These are phyloP conservation scores for Kalanchoe fedtschenkoi DNA, from an alignment of 164 flowering plant genomes.

Conservation along the genomic window DNA sequence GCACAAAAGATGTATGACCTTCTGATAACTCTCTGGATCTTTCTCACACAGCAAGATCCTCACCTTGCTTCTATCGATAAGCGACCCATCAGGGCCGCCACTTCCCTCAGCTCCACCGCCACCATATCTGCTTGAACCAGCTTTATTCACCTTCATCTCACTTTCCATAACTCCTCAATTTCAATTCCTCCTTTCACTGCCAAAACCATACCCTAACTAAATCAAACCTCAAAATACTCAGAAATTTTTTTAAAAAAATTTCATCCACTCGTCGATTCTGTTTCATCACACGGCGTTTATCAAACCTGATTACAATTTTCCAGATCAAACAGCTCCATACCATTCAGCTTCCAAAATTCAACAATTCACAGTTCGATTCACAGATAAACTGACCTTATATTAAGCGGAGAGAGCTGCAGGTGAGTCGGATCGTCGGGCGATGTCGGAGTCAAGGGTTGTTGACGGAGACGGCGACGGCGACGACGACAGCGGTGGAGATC, in stretches of 20 bases:
- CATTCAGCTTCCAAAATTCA: background rate
- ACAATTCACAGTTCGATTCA: background rate
- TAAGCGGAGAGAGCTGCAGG: background rate
- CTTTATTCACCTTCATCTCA: conserved; percentile 1
- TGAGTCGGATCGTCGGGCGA: background rate
- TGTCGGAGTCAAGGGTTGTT: too few species aligned
- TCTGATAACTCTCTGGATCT: conserved; percentile 53
- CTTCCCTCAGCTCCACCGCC: conserved; percentile 12
- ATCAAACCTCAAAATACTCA: background rate
- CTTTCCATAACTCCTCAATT: background rate
- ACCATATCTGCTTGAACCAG: conserved; percentile 23
- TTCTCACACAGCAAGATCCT: conserved; percentile 83
- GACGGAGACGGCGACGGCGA: too few species aligned
- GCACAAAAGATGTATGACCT: conserved; percentile 52
- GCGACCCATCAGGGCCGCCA: conserved; percentile 30
- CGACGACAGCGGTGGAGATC: background rate
- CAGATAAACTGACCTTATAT: background rate
- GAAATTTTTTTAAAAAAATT: too few species aligned
- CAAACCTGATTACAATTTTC: background rate
- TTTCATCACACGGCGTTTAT: background rate
- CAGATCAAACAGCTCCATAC: background rate
- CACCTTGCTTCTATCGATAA: conserved; percentile 84
- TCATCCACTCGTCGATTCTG: too few species aligned
- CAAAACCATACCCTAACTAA: background rate
- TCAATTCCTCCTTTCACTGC: background rate